phyloP scores from a whole-genome alignment of 2,329 filamentous ascomycete genomes.

The Ascomycota sp. region DNA sequence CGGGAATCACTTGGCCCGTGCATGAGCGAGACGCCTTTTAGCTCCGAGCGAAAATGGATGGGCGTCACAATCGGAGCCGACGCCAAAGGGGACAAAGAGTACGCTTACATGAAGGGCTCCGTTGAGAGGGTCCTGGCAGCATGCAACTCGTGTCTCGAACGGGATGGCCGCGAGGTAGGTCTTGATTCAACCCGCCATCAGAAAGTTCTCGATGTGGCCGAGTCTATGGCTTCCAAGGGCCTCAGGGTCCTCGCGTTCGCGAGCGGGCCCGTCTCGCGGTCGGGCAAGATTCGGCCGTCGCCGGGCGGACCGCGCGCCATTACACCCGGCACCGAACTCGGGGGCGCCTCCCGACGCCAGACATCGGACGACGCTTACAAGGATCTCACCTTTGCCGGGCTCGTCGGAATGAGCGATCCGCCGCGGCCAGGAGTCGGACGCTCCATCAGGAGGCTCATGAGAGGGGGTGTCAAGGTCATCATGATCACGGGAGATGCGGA shows the following conservation, averaged over 20 bases:
- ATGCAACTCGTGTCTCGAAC: slow-evolving; percentile 79
- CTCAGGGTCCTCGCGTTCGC: slow-evolving; percentile 85
- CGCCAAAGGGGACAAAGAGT: slow-evolving; percentile 43
- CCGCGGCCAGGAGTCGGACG: slow-evolving; percentile 76
- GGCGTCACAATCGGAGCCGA: slow-evolving; percentile 63
- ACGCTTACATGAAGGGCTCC: slow-evolving; percentile 89
- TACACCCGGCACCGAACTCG: slow-evolving; percentile 24
- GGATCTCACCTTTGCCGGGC: slow-evolving; percentile 69
- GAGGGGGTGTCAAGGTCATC: slow-evolving; percentile 87
- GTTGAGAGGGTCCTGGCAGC: slow-evolving; percentile 69
- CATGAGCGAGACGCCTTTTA: slow-evolving; percentile 77
- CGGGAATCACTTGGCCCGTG: slow-evolving; percentile 70
- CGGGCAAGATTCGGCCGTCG: slow-evolving; percentile 19
- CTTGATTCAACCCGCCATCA: slow-evolving; percentile 57
- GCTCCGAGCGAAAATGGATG: slow-evolving; percentile 98
- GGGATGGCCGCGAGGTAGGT: slow-evolving; percentile 68
- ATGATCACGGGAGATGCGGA: slow-evolving; percentile 99
- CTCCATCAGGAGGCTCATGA: slow-evolving; percentile 76
- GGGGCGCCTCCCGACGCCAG: slow-evolving; percentile 21
- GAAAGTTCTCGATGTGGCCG: slow-evolving; percentile 59
- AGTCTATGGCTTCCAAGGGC: slow-evolving; percentile 73
- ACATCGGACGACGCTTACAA: slow-evolving; percentile 53
- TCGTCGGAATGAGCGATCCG: slow-evolving; percentile 95
- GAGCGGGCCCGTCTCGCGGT: slow-evolving; percentile 47
- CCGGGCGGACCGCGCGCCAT: slow-evolving; percentile 23